Evolutionary conservation across 2,329 filamentous ascomycete species (phyloP).

Genomic region (Neoscytalidium dimidiatum): DNA sequence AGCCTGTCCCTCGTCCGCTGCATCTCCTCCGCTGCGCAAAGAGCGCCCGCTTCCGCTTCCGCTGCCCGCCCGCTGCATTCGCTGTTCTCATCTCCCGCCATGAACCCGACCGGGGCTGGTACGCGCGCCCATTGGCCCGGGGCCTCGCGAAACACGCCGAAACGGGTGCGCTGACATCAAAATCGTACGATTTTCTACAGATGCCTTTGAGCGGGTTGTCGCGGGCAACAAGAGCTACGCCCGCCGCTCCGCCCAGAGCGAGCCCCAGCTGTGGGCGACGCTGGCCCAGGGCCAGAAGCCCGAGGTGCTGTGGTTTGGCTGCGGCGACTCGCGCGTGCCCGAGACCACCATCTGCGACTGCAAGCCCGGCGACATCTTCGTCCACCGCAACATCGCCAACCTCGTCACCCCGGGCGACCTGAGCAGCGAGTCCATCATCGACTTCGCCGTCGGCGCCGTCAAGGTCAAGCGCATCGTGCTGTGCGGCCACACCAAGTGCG

Average conservation of each 20-base stretch:
- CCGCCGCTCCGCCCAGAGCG: conserved; percentile 62
- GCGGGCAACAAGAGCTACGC: conserved; percentile 73
- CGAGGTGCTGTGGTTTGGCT: conserved; percentile 78
- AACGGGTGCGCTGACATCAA: conserved; percentile 16
- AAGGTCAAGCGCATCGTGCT: conserved; percentile 66
- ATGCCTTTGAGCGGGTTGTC: conserved; percentile 64
- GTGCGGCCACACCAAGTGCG: conserved; percentile 63
- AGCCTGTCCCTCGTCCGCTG: background rate
- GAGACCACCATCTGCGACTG: conserved; percentile 80
- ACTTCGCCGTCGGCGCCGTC: conserved; percentile 74
- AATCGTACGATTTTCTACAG: conserved; percentile 33
- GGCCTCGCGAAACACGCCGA: background rate
- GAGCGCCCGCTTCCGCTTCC: conserved; percentile 13
- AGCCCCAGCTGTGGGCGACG: conserved; percentile 71
- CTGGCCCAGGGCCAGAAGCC: conserved; percentile 68
- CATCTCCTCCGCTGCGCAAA: conserved; percentile 2
- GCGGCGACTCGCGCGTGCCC: conserved; percentile 81
- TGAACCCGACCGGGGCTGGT: conserved; percentile 12
- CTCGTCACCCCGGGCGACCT: conserved; percentile 75
- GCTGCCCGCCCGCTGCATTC: conserved; percentile 13
- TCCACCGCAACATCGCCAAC: conserved; percentile 90
- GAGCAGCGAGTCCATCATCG: conserved; percentile 72
- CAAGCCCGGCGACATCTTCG: conserved; percentile 81
- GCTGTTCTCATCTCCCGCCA: conserved; percentile 5
- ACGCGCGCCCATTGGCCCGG: conserved; percentile 14